Base-by-base conservation (phyloP, 495 filamentous ascomycete species). In the Usnea hakonensis region DNA sequence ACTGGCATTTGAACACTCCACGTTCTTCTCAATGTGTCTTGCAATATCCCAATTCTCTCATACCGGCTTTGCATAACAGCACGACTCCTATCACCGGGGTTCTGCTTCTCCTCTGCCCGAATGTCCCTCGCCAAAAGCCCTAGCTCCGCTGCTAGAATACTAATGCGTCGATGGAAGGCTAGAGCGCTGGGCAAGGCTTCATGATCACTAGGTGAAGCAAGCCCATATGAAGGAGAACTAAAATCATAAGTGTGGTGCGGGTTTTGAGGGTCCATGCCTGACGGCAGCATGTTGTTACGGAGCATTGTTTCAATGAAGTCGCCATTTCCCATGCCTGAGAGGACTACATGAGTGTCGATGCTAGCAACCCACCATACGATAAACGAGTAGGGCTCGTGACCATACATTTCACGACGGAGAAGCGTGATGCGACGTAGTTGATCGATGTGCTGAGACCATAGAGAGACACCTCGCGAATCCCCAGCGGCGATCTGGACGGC, bases 401-500 rank as follows among this genome's bases (percentile, higher is more conserved):
- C 77, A 52, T 75, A 72, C 26, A 74, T 72, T 10, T 78, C 68
- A n/a, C 73, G 74, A 53, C 83, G 72, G 17, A 78, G 68, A 21
- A 79, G 68, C 8, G 77, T 70, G 40, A 83, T 81, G 53, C 77
- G 77, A 16, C 80, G 77, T 1, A 86, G 71, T 52, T 79, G 82
- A 43, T 77, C 77, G 59, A 82, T 75, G 63, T 85, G 81, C 55
- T 83, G 75, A 14, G 78, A 76, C 80, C 80, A 85, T 56, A 83
- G 73, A 52, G 77, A 81, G 23, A 79, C 73, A 46, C 73, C 72
- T 44, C 76, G 70, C 17, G 73, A 71, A 63, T 77, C 77, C 6
- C 76, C 75, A 41, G 78, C 77, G 21, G 76, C 75, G 58, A 84
- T 75, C 76, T 83, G 50, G 16, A 38, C 14, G 17, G 54, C 35